Evolutionary conservation across 2,329 filamentous ascomycete genomes (phyloP), one percentile per base, ranked within the genome.

Genomic region (Fusarium sp.): DNA sequence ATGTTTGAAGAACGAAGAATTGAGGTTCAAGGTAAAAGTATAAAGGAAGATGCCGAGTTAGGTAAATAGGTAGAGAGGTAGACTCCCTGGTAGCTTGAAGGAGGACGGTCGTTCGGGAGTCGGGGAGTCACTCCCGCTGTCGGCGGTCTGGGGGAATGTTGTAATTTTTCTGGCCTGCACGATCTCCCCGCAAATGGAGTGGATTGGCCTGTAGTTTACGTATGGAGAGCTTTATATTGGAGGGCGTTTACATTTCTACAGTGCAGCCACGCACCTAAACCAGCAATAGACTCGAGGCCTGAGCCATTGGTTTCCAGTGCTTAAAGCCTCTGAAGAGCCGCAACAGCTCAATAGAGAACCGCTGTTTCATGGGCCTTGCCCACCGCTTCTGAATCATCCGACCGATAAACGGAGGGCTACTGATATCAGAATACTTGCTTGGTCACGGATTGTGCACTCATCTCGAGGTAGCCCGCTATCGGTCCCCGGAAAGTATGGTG

Each of bases 81-180:
- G 18, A 37, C 34, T 37, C 34, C 34, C 10, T 37, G 34, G 34
- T 31, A 63, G 52, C 51, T 52, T 55, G 48, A 51, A 52, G 49
- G 42, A 58, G 48, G 60, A 62, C 54, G 48, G 60, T 50, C 58
- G 51, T 62, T 69, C 73, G 73, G 73, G 55, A 75, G 69, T 75
- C 73, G 73, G 71, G 59, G 73, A 74, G 73, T 74, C 73, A 75
- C 54, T 70, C 67, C 67, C 69, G 69, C 70, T 72, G 62, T 74
- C 73, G 73, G 73, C 73, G 73, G 73, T 63, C 69, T 69, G 48
- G 62, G 60, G 64, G 56, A 56, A 61, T 50, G 44, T 57, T 62
- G 37, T 54, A 46, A 42, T 60, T 61, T 65, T 43, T 58, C 39
- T 66, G 46, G 12, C 44, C 43, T 43, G 50, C 53, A 51, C 41